Base-by-base conservation (phyloP, 805 yeast species). In the Saccharomyces mikatae region DNA sequence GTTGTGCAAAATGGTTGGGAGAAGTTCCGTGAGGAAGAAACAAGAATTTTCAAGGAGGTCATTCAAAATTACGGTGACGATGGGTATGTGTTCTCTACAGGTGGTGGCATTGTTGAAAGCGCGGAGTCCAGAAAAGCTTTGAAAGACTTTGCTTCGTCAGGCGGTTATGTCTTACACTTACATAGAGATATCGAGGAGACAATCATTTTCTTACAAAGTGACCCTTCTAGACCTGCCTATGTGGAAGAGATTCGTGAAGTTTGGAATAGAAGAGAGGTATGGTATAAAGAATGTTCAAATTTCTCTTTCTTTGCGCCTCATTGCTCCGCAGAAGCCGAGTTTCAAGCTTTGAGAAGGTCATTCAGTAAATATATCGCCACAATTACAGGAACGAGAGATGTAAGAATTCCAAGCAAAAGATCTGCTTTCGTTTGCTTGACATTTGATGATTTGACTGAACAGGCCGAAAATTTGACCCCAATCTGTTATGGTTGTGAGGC, bases 51-150 rank as follows among this genome's bases (percentile, higher is more conserved):
- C 58, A 70, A 76, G 50, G 79, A 80, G 49, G 74, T 77, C 30
- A 58, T 67, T 2, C 55, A 61, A 4, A 61, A 66, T 11, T 67
- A 73, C 54, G 74, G 78, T 2, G 66, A 68, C 17, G 68, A 74
- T 30, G 86, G 86, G 4, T 76, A 83, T 62, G 87, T 92, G 24
- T 78, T 92, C 53, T 88, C 98, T 0, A 88, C 97, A 50, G 99
- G 99, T 32, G 99, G 99, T 47, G 99, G 99, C 9, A 77, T 94
- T 56, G 96, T 94, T 28, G 98, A 92, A 71, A 79, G 79, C 44
- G 76, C 76, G 6, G 78, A 70, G n/a, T 82, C 95, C 4, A 80
- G 97, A 62, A 76, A 76, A 10, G 60, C 81, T 6, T 75, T 94
- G 68, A 78, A 83, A 61, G 67, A 75, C 6, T 87, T 82, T 68